phyloP scores from a whole-genome alignment of 306 rosid genomes.

The Casuarina equisetifolia region DNA sequence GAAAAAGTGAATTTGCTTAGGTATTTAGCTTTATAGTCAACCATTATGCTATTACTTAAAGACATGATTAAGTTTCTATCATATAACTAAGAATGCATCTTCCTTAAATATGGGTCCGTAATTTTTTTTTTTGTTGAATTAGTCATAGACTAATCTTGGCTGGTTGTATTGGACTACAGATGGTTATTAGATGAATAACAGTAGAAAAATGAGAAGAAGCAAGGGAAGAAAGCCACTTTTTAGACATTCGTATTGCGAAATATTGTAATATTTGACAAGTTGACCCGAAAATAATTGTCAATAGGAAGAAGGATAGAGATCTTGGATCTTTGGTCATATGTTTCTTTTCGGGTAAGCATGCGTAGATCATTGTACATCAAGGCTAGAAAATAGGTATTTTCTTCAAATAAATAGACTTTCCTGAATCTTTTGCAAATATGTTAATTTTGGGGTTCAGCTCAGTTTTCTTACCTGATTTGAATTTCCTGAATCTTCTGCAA shows the following conservation, averaged over 20 bases:
- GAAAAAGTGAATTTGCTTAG: constrained; percentile 3
- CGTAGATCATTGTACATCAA: not conserved
- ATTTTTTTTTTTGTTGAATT: not conserved
- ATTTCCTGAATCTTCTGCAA: not conserved
- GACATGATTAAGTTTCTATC: not conserved
- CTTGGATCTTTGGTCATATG: not conserved
- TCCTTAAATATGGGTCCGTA: not conserved
- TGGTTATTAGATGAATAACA: not conserved
- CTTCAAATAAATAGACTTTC: not conserved
- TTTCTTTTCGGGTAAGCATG: too few relatives aligned
- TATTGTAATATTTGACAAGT: not conserved
- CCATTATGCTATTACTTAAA: not conserved
- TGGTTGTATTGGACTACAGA: constrained; percentile 1
- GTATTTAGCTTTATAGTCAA: not conserved
- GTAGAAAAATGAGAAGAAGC: not conserved
- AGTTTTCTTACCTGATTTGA: constrained; percentile 8
- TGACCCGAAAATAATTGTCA: not conserved
- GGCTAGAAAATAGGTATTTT: not conserved
- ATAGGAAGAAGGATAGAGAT: not conserved
- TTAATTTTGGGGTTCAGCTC: not conserved
- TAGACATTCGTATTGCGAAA: not conserved
- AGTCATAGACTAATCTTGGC: constrained; percentile 1
- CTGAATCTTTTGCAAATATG: not conserved
- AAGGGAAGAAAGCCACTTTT: not conserved
- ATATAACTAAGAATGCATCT: not conserved